Evolutionary conservation across 73 alveolate species (phyloP).

Genomic region (Tetrahymena malaccensis): DNA sequence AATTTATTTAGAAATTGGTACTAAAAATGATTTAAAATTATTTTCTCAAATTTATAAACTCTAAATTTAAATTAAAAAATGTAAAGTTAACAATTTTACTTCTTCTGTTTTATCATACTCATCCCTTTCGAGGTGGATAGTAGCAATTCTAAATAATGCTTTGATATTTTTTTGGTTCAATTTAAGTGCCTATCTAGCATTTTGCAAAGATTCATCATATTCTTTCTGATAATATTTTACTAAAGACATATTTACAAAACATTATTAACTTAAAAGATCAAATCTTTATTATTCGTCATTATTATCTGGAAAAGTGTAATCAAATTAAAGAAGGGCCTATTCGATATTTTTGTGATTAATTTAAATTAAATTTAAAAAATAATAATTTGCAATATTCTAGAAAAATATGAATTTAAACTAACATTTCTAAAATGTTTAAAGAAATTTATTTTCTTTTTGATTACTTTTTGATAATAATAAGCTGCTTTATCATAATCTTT

Average conservation of each 20-base stretch:
- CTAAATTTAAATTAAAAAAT: too few species aligned
- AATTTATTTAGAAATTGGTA: too few species aligned
- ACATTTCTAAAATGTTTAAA: background rate
- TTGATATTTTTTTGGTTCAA: constrained; percentile 30
- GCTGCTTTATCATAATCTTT: constrained; percentile 40
- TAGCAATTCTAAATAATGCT: constrained; percentile 46
- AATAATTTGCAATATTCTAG: background rate
- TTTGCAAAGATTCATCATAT: constrained; percentile 33
- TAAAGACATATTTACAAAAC: constrained; percentile 44
- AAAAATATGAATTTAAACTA: too few species aligned
- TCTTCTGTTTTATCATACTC: constrained; percentile 4
- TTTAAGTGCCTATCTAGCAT: constrained; percentile 38
- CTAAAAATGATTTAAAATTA: too few species aligned
- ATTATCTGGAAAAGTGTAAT: constrained; percentile 50
- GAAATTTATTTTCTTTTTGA: background rate
- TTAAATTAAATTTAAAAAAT: background rate
- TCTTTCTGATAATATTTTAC: constrained; percentile 21
- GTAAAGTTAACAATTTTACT: background rate
- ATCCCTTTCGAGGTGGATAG: constrained; percentile 10
- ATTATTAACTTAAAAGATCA: constrained; percentile 12
- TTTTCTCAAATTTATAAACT: too few species aligned
- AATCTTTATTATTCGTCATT: constrained; percentile 29
- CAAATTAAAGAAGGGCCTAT: constrained; percentile 45
- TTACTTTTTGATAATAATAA: constrained; percentile 36
- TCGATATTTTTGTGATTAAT: background rate